phyloP scores from a whole-genome alignment of 805 yeast species.

The Wickerhamiella parazyma region DNA sequence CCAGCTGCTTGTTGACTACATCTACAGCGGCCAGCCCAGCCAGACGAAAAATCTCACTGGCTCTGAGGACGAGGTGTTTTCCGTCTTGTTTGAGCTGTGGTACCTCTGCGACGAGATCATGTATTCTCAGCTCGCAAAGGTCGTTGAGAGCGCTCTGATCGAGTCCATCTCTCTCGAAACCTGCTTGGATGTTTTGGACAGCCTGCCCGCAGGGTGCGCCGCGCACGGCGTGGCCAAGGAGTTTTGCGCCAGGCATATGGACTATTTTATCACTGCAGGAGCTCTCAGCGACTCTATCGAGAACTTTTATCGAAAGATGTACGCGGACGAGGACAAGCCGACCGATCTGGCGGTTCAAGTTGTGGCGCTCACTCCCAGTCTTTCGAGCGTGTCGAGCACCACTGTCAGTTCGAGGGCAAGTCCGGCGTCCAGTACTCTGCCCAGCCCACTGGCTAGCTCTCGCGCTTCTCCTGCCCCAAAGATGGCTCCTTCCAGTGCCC shows the following conservation, averaged over 20 bases:
- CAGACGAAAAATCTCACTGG: neutral
- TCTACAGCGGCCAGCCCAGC: constrained; percentile 11
- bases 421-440: neutral
- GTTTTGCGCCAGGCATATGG: constrained; percentile 10
- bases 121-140: constrained; percentile 10
- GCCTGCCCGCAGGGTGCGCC: constrained; percentile 2
- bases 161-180: constrained; percentile 14
- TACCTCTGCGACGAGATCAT: constrained; percentile 16
- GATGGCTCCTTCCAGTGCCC: neutral
- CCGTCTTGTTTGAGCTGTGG: constrained; percentile 15
- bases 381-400: neutral
- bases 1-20: constrained; percentile 11
- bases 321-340: neutral
- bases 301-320: neutral
- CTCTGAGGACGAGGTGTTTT: constrained; percentile 1
- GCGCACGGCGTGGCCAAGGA: constrained; percentile 4
- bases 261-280: constrained; percentile 7
- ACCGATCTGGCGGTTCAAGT: neutral
- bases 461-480: neutral
- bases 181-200: constrained; percentile 10
- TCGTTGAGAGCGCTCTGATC: constrained; percentile 14
- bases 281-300: constrained; percentile 7
- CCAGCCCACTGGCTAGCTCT: neutral
- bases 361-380: neutral
- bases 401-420: neutral